Evolutionary conservation across 2,329 filamentous ascomycete species (phyloP).

Genomic region (Aureobasidium subglaciale): DNA sequence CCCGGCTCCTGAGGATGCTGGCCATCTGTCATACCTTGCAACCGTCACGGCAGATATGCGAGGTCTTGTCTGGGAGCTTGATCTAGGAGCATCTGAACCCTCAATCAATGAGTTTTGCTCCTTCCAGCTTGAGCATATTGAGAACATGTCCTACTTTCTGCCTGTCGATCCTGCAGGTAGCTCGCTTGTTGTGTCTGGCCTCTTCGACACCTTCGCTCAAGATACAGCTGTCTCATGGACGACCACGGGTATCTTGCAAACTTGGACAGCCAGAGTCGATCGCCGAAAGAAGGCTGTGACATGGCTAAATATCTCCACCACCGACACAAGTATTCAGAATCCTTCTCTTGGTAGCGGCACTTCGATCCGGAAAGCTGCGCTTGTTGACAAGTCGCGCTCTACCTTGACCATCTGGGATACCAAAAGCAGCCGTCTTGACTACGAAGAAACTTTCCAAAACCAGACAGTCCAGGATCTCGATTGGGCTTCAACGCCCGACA

Average conservation of each 20-base stretch:
- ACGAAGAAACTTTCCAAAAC: constrained; percentile 58
- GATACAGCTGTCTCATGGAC: constrained; percentile 86
- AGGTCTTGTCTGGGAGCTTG: constrained; percentile 74
- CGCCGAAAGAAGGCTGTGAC: constrained; percentile 54
- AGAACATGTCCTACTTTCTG: constrained; percentile 47
- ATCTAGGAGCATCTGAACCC: constrained; percentile 23
- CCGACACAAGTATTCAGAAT: constrained; percentile 67
- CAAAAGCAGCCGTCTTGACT: constrained; percentile 72
- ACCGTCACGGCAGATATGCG: constrained; percentile 71
- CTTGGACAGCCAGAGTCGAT: constrained; percentile 77
- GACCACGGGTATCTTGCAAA: constrained; percentile 63
- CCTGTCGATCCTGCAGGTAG: constrained; percentile 83
- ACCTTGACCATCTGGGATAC: constrained; percentile 88
- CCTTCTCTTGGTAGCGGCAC: constrained; percentile 78
- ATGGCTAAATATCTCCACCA: constrained; percentile 74
- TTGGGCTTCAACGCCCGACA: constrained; percentile 87
- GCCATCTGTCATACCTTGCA: constrained; percentile 57
- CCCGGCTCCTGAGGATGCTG: constrained; percentile 54
- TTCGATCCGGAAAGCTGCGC: constrained; percentile 75
- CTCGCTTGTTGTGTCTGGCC: constrained; percentile 62
- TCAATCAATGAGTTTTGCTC: constrained; percentile 60
- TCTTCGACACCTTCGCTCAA: constrained; percentile 76
- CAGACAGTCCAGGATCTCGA: constrained; percentile 72
- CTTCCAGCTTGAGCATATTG: constrained; percentile 57
- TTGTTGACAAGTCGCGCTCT: constrained; percentile 67